A percentile compares a stretch with the other conserved stretches of the same genome.
phyloP scores from a whole-genome alignment of 75 land plant species.

The Picea glauca region DNA sequence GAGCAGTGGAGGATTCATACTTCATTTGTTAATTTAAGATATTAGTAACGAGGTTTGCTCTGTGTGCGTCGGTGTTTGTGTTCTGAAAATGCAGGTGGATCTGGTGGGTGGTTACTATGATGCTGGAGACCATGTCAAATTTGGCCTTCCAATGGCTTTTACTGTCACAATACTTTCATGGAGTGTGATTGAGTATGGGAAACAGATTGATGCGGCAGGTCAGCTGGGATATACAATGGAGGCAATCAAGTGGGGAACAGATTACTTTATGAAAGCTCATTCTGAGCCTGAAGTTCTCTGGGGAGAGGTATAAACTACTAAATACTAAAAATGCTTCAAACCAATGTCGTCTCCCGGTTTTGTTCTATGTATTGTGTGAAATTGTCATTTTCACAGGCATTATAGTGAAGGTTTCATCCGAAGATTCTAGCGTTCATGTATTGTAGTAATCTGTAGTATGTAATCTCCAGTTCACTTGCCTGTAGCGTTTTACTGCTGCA shows the following conservation, averaged over 20 bases:
- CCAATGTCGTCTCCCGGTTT: background rate
- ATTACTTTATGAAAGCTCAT: constrained; percentile 93
- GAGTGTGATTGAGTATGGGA: constrained; percentile 77
- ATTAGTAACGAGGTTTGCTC: too few species aligned
- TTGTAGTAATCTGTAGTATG: too few species aligned
- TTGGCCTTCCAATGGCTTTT: constrained; percentile 90
- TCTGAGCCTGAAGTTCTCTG: constrained; percentile 71
- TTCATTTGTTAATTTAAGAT: too few species aligned
- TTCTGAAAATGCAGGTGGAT: constrained; percentile 57
- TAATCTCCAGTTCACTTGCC: background rate
- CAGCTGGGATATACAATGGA: constrained; percentile 61
- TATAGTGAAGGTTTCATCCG: background rate
- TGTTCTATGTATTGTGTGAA: background rate
- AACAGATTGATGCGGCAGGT: constrained; percentile 45
- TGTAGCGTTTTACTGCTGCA: background rate
- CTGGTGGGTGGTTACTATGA: constrained; percentile 95
- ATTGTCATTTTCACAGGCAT: background rate
- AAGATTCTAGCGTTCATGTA: too few species aligned
- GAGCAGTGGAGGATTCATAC: too few species aligned
- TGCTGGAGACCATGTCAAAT: constrained; percentile 93
- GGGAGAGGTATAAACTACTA: constrained; percentile 52
- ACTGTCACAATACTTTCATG: constrained; percentile 90
- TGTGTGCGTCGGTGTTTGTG: too few species aligned
- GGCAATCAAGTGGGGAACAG: constrained; percentile 94
- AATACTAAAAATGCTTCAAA: background rate